Conservation (phyloP, 768 basidiomycete species). For the Phlebiopsis flavidoalba region DNA sequence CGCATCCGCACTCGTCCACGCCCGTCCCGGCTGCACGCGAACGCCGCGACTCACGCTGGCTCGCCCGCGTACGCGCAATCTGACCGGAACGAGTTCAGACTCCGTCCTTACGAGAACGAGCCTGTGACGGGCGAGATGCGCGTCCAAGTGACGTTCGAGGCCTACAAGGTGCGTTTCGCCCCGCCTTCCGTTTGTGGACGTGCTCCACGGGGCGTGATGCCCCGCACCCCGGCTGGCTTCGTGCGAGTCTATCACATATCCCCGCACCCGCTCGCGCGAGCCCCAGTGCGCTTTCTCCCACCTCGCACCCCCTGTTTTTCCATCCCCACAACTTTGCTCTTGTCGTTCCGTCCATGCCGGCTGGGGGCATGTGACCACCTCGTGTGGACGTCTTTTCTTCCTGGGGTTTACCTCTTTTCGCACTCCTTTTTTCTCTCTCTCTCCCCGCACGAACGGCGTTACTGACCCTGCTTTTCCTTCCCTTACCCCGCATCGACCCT, state of each 20-base stretch:
- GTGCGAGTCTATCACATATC: background rate
- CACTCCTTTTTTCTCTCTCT: background rate
- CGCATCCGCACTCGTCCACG: background rate
- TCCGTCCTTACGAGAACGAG: constrained; percentile 74
- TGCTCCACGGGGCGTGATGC: background rate
- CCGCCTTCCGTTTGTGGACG: background rate
- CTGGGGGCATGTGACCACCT: constrained; percentile 1
- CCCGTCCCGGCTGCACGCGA: background rate
- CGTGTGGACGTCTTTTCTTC: background rate
- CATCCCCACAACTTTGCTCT: background rate
- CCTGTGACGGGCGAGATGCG: constrained; percentile 89
- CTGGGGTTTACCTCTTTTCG: background rate
- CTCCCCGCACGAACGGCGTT: background rate
- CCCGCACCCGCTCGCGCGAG: background rate
- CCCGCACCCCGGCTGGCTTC: background rate
- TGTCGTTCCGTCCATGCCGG: background rate
- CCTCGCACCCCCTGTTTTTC: background rate
- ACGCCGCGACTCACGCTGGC: background rate
- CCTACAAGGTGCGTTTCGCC: constrained; percentile 66
- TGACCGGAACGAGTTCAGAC: constrained; percentile 35
- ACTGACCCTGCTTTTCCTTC: constrained; percentile 3
- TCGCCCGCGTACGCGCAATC: background rate
- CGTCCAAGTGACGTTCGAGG: constrained; percentile 91
- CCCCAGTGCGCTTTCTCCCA: background rate
- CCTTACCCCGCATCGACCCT: background rate